phyloP scores from a whole-genome alignment of 2,329 filamentous ascomycete genomes.

The Neoascochyta sp. region DNA sequence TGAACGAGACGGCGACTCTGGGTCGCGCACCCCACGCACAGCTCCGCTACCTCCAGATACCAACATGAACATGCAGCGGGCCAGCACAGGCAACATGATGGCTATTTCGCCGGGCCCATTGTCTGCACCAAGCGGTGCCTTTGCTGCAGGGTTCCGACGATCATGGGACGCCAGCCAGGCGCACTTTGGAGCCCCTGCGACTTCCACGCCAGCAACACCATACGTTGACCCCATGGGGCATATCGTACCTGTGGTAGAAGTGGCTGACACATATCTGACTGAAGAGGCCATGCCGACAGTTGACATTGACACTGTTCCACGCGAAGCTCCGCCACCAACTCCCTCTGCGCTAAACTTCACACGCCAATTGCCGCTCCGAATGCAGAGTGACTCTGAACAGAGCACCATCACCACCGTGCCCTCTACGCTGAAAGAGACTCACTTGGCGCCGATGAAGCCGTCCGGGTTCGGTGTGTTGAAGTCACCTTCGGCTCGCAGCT shows the following conservation, averaged over 20 bases:
- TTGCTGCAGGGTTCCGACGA: constrained; percentile 36
- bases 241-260: constrained; percentile 35
- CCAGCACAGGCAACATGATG: constrained; percentile 42
- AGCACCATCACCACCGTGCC: constrained; percentile 6
- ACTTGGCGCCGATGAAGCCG: constrained; percentile 9
- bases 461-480: constrained; percentile 22
- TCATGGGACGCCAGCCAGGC: constrained; percentile 41
- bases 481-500: constrained; percentile 28
- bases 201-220: constrained; percentile 27
- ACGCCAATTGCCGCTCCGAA: constrained; percentile 34
- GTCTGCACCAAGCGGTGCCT: constrained; percentile 38
- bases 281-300: constrained; percentile 5
- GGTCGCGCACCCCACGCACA: constrained; percentile 36
- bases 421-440: constrained; percentile 1
- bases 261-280: constrained; percentile 24
- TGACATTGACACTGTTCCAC: constrained; percentile 9
- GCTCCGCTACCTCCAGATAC: constrained; percentile 44
- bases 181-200: constrained; percentile 31
- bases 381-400: constrained; percentile 12
- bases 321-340: constrained; percentile 10
- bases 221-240: constrained; percentile 40
- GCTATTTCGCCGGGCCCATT: constrained; percentile 43
- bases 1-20: constrained; percentile 27
- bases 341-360: constrained; percentile 37
- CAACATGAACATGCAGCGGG: constrained; percentile 46